Evolutionary conservation across 257 asterid genomes (phyloP).

Genomic region (Scutellaria barbata): DNA sequence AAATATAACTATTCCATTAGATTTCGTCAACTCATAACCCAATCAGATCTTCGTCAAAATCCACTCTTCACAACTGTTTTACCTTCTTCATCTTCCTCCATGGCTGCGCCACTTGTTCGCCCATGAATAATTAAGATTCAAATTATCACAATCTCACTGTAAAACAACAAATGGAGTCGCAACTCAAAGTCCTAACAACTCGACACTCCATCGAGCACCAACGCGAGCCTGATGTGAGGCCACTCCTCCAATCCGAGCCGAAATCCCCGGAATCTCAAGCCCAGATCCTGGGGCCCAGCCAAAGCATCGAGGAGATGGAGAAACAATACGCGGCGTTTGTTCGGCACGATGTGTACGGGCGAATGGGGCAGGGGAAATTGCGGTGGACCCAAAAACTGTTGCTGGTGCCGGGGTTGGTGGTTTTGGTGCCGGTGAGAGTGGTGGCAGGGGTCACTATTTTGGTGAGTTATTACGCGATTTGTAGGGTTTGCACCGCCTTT

Average conservation of each 20-base stretch:
- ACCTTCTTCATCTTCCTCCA: constrained; percentile 32
- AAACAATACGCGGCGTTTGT: constrained; percentile 72
- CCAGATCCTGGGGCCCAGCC: constrained; percentile 27
- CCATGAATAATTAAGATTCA: no score
- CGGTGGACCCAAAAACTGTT: constrained; percentile 65
- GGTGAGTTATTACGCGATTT: constrained; percentile 75
- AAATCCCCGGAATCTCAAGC: constrained; percentile 24
- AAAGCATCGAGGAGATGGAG: constrained; percentile 70
- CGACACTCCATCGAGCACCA: constrained; percentile 39
- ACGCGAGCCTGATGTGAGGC: constrained; percentile 59
- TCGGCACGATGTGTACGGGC: constrained; percentile 75
- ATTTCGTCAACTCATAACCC: constrained; percentile 19
- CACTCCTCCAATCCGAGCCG: constrained; percentile 68
- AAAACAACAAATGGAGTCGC: constrained; percentile 60
- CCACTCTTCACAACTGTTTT: constrained; percentile 8
- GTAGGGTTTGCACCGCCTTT: constrained; percentile 78
- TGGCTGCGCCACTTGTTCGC: constrained; percentile 36
- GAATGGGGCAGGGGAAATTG: constrained; percentile 74
- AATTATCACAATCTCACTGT: no score
- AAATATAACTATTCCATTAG: not conserved
- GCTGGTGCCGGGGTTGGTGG: constrained; percentile 60
- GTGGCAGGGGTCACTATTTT: constrained; percentile 50
- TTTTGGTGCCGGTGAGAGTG: constrained; percentile 70
- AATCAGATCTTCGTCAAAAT: constrained; percentile 31
- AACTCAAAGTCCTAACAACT: constrained; percentile 54